phyloP scores from a whole-genome alignment of 2,329 filamentous ascomycete species.

The Cladosporium colombiae region DNA sequence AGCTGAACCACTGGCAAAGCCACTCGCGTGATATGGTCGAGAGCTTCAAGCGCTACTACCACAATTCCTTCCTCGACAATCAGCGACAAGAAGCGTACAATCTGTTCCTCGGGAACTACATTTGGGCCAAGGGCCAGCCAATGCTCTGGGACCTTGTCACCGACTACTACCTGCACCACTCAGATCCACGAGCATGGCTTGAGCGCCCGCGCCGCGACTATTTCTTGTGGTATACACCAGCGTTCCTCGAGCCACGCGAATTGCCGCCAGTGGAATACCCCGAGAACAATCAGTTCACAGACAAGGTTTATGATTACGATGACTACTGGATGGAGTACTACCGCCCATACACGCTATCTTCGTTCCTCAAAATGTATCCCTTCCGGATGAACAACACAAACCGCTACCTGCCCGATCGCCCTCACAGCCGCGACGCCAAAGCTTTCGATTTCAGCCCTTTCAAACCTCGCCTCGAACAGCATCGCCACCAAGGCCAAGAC shows the following conservation, averaged over 20 bases:
- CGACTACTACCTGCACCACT: constrained; percentile 95
- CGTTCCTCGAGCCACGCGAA: constrained; percentile 64
- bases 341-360: constrained; percentile 80
- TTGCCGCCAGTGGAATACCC: constrained; percentile 53
- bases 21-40: constrained; percentile 98
- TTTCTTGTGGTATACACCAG: constrained; percentile 83
- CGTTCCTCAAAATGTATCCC: constrained; percentile 87
- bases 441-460: constrained; percentile 88
- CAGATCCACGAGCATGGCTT: constrained; percentile 74
- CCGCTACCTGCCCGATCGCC: constrained; percentile 76
- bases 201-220: constrained; percentile 67
- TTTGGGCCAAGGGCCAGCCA: constrained; percentile 80
- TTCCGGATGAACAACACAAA: constrained; percentile 90
- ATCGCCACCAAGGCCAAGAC: constrained; percentile 53
- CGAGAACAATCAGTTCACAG: background rate
- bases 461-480: constrained; percentile 60
- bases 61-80: constrained; percentile 97
- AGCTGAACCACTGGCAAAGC: constrained; percentile 98
- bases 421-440: constrained; percentile 57
- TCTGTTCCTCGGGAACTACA: constrained; percentile 93
- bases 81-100: constrained; percentile 98
- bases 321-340: constrained; percentile 99
- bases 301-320: constrained; percentile 62
- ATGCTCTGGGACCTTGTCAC: constrained; percentile 96
- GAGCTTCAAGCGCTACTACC: constrained; percentile 98